Base-by-base conservation (phyloP, 805 yeast genomes). In the Wickerhamiella australiensis region DNA sequence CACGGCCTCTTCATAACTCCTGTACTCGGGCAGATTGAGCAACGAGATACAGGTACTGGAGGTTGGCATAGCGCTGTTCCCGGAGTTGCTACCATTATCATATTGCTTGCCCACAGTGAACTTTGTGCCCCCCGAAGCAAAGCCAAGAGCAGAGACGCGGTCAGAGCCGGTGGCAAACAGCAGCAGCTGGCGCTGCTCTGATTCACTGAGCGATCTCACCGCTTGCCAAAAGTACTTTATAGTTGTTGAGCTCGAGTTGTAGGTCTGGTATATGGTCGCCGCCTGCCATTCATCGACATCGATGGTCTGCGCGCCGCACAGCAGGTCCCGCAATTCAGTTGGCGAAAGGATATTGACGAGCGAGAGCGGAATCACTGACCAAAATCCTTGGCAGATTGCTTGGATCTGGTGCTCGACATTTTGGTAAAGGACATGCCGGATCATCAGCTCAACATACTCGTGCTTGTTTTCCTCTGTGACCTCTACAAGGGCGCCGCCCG, bases 211-310 rank as follows among this genome's bases (percentile, higher is more conserved):
- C 63, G 81, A 84, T 47, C 80, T 73, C 58, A 92, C 79, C 68
- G 94, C 83, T 67, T 79, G 79, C 98, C 98, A 92, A 77, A 92
- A 92, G 98, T 98, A 92, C 70, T 90, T 94, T 57, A 92, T 80
- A 45, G 86, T 95, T 68, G 86, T 94, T 67, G 92, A 97, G 55
- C 78, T 79, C 68, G 88, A 97, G 65, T 86, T 90, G 68, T 88
- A 92, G 4, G 97, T 97, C 70, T 97, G 79, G 69, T 92, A 92
- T 67, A 90, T 97, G 17, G 98, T 92, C 65, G 92, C 96, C 64
- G 85, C 88, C 70, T 87, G 90, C 98, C 98, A 92, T 71, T 92
- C 98, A 56, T 88, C 96, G 52, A 90, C 84, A 68, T 92, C 97
- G 61, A 92, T 90, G 61, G 90, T 97, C 2, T 96, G 90, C 62